Evolutionary conservation across 225 moss, liverwort and hornwort genomes (phyloP).

Genomic region (Bryum argenteum): DNA sequence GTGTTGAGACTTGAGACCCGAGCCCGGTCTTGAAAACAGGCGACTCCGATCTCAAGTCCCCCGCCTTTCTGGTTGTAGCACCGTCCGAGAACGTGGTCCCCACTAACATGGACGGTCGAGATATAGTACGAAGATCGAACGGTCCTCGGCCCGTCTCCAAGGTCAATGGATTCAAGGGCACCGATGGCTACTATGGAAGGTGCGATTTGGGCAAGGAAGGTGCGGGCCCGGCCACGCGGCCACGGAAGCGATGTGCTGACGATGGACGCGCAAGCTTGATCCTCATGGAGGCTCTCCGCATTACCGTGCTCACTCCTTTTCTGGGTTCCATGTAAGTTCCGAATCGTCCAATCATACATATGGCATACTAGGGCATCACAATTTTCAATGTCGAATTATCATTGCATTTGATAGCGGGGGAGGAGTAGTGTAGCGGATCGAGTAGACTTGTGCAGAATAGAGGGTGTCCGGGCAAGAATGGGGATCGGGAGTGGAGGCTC

Average conservation of each 20-base stretch:
- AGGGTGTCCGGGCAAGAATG: constrained; percentile 19
- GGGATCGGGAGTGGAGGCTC: constrained; percentile 37
- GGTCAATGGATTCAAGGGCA: no score
- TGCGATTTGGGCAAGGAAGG: not conserved
- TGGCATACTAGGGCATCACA: not conserved
- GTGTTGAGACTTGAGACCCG: no score
- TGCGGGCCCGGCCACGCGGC: not conserved
- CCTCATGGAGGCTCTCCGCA: constrained; percentile 11
- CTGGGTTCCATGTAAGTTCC: not conserved
- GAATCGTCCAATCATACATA: no score
- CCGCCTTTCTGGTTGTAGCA: no score
- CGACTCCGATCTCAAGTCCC: no score
- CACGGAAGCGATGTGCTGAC: not conserved
- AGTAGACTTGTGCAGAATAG: not conserved
- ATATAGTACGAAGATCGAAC: no score
- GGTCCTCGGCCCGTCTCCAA: no score
- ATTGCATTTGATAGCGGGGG: not conserved
- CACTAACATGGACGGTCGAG: no score
- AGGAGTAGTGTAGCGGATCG: not conserved
- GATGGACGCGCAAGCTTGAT: not conserved
- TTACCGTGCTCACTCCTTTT: constrained; percentile 19
- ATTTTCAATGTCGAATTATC: no score
- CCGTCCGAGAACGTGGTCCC: no score
- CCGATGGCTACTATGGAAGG: constrained; percentile 25
- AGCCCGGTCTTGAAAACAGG: no score